phyloP scores from a whole-genome alignment of 2,329 filamentous ascomycete genomes.

The Diaporthe eres region DNA sequence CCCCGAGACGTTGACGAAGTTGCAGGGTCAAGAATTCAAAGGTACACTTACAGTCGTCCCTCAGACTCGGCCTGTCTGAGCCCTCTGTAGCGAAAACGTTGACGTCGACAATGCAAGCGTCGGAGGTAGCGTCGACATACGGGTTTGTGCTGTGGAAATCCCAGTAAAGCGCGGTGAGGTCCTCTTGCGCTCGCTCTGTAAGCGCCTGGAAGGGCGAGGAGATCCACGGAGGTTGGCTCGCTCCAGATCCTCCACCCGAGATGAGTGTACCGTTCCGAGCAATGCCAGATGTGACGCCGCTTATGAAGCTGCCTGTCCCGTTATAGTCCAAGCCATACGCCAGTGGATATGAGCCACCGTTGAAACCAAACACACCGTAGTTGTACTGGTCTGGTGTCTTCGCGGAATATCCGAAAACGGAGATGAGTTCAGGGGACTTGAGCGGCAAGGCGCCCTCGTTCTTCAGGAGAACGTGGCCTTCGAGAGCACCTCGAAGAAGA shows the following conservation, averaged over 20 bases:
- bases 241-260: constrained; percentile 61
- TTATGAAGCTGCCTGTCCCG: constrained; percentile 47
- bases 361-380: constrained; percentile 54
- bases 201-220: constrained; percentile 66
- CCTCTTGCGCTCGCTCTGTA: constrained; percentile 62
- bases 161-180: constrained; percentile 67
- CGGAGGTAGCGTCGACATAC: constrained; percentile 59
- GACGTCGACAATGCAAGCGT: constrained; percentile 78
- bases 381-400: constrained; percentile 60
- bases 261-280: constrained; percentile 60
- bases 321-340: constrained; percentile 49
- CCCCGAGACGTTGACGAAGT: background rate
- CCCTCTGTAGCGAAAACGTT: constrained; percentile 81
- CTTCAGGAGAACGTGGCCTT: constrained; percentile 76
- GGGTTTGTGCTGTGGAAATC: constrained; percentile 65
- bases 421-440: constrained; percentile 63
- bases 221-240: constrained; percentile 60
- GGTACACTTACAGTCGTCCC: constrained; percentile 66
- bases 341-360: constrained; percentile 56
- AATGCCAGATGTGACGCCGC: constrained; percentile 46
- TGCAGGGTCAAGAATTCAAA: background rate
- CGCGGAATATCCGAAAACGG: constrained; percentile 74
- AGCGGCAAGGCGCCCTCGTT: constrained; percentile 72
- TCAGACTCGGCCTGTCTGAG: constrained; percentile 71
- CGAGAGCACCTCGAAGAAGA: constrained; percentile 69